Percentiles rank a stretch among this genome's conserved stretches.
Conservation (phyloP, 192 early-diverging fungal genomes). For the Coemansia sp. region DNA sequence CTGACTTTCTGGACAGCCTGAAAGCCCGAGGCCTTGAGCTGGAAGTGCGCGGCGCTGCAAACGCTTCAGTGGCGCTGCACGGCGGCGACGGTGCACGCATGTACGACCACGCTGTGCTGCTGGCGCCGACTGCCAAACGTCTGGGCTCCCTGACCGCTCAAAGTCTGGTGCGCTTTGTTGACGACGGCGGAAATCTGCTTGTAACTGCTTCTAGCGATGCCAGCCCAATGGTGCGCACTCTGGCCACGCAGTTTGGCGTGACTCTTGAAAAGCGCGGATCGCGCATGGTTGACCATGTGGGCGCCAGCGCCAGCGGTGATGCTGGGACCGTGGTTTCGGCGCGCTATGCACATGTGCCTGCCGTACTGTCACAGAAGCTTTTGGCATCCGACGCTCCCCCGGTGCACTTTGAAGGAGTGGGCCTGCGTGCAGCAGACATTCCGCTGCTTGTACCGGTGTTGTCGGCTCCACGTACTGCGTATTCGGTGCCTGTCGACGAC, state of each 20-base stretch:
- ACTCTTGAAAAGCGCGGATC: slow-evolving; percentile 75
- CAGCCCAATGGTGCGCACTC: slow-evolving; percentile 69
- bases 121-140: slow-evolving; percentile 75
- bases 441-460: slow-evolving; percentile 68
- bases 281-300: slow-evolving; percentile 69
- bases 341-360: slow-evolving; percentile 41
- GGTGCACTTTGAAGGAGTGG: slow-evolving; percentile 74
- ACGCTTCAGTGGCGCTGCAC: slow-evolving; percentile 56
- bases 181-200: slow-evolving; percentile 88
- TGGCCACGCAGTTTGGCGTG: slow-evolving; percentile 87
- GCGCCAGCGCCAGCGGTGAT: slow-evolving; percentile 45
- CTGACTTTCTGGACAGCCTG: slow-evolving; percentile 61
- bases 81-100: slow-evolving; percentile 58
- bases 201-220: slow-evolving; percentile 66
- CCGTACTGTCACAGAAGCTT: slow-evolving; percentile 31
- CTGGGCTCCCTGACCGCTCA: slow-evolving; percentile 56
- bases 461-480: slow-evolving; percentile 61
- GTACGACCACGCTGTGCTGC: slow-evolving; percentile 81
- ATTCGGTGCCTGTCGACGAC: slow-evolving; percentile 43
- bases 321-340: slow-evolving; percentile 54
- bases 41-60: slow-evolving; percentile 56
- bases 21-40: slow-evolving; percentile 55
- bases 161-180: slow-evolving; percentile 79
- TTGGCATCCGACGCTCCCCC: slow-evolving; percentile 5
- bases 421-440: slow-evolving; percentile 66